phyloP scores from a whole-genome alignment of 2,329 filamentous ascomycete species.

The Cyclaneusma minus region DNA sequence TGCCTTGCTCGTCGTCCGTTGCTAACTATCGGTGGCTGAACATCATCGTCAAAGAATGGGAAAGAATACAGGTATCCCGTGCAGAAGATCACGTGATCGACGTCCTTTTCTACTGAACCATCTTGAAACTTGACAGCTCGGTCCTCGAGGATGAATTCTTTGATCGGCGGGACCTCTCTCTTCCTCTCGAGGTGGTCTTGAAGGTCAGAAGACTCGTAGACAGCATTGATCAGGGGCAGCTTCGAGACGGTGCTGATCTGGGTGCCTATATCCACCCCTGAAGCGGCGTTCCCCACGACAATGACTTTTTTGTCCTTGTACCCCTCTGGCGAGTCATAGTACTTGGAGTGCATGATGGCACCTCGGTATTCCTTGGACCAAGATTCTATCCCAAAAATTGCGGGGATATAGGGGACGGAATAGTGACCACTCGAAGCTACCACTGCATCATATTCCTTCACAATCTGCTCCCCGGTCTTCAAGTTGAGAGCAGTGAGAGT shows the following conservation, averaged over 20 bases:
- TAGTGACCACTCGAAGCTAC: slow-evolving; percentile 67
- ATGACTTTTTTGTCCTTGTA: slow-evolving; percentile 61
- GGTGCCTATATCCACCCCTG: slow-evolving; percentile 65
- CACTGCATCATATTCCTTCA: slow-evolving; percentile 45
- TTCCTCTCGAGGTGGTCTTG: slow-evolving; percentile 19
- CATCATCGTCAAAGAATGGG: slow-evolving; percentile 44
- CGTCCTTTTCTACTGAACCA: slow-evolving; percentile 43
- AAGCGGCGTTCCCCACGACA: slow-evolving; percentile 72
- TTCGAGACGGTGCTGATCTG: slow-evolving; percentile 53
- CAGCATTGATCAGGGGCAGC: slow-evolving; percentile 49
- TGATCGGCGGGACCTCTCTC: slow-evolving; percentile 41
- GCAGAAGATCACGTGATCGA: slow-evolving; percentile 73
- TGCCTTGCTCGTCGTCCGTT: slow-evolving; percentile 56
- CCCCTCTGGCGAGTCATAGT: slow-evolving; percentile 50
- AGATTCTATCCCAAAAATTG: slow-evolving; percentile 38
- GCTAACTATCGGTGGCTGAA: slow-evolving; percentile 39
- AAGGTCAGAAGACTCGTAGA: slow-evolving; percentile 30
- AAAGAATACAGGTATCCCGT: slow-evolving; percentile 82
- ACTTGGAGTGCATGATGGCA: slow-evolving; percentile 60
- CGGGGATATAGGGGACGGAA: slow-evolving; percentile 50
- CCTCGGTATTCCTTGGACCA: slow-evolving; percentile 46
- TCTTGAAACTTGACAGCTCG: slow-evolving; percentile 52
- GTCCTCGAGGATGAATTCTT: slow-evolving; percentile 33
- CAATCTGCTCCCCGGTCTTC: neutral
- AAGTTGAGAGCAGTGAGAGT: slow-evolving; percentile 15